Base-by-base conservation (phyloP, 2,329 filamentous ascomycete genomes). In the Clonostachys rhizophaga region DNA sequence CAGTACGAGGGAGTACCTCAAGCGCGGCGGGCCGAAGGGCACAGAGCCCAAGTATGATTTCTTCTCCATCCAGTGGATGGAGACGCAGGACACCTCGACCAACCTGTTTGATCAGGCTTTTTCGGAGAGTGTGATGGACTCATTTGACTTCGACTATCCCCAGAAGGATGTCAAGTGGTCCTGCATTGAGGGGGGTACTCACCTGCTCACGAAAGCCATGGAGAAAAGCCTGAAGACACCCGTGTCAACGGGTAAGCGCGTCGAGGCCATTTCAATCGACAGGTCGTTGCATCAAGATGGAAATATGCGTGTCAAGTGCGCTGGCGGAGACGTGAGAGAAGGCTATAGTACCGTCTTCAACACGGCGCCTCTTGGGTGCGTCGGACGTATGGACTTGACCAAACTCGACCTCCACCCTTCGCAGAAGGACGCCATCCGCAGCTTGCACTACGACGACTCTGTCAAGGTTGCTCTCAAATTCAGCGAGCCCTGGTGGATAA, bases 391-490 rank as follows among this genome's bases (percentile, higher is more conserved):
- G 45, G 56, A 67, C 47, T 48, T 61, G 4, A 47, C 34, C 7
- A 47, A 51, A 11, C 40, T 52, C 12, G 47, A 50, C n/a, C 42
- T 67, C 11, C 43, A 47, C 42, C 54, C 51, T 24, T 47, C 48
- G 14, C 57, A 56, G 45, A 61, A 61, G 30, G 34, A 49, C 11
- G 66, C 63, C 6, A 60, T 65, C 40, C 61, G 65, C 11, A 47
- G 47, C 8, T 54, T 68, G 4, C 44, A 48, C 20, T 68, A 68
- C 48, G 60, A 52, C 41, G 49, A 50, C 17, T 55, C 63, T 7
- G 49, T 47, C 49, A 69, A 69, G 46, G 58, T 68, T 8, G 65
- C 49, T 20, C 60, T 69, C 47, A 60, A 62, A 33, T 69, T 68
- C 55, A 58, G 47, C 14, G 44, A 47, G 3, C 49, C 54, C 6